Evolutionary conservation across 1,139 yeast species (phyloP).

Genomic region (Hemisphaericaspora subhashii): DNA sequence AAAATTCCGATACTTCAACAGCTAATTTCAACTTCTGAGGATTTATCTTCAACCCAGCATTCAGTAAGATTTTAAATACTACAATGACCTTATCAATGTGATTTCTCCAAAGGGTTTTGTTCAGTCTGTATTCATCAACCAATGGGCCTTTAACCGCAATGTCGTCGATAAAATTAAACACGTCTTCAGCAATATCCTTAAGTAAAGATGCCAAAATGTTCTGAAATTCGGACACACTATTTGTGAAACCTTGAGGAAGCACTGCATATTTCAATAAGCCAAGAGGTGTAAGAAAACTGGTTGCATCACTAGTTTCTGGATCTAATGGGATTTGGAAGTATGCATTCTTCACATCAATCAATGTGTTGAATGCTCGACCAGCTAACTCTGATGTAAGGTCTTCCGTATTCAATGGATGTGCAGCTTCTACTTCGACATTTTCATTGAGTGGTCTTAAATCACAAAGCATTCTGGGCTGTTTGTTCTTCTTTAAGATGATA

Average conservation of each 20-base stretch:
- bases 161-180: neutral
- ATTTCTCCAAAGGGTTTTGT: too few species aligned
- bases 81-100: too few species aligned
- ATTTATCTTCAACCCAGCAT: neutral
- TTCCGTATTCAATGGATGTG: neutral
- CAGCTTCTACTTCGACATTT: slow-evolving; percentile 1
- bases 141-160: slow-evolving; percentile 2
- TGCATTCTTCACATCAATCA: slow-evolving; percentile 2
- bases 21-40: slow-evolving; percentile 1
- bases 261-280: slow-evolving; percentile 1
- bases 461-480: neutral
- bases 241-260: slow-evolving; percentile 1
- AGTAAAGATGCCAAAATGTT: neutral
- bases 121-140: too few species aligned
- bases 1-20: neutral
- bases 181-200: neutral
- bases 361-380: slow-evolving; percentile 1
- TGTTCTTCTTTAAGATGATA: neutral
- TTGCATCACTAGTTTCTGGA: slow-evolving; percentile 1
- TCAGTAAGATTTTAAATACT: neutral
- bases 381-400: neutral
- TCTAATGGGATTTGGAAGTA: slow-evolving; percentile 1
- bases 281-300: slow-evolving; percentile 1
- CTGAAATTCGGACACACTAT: neutral
- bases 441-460: neutral